Evolutionary conservation across 306 rosid genomes (phyloP), one percentile per base, ranked within the genome.

Genomic region (Hylodesmum podocarpum): DNA sequence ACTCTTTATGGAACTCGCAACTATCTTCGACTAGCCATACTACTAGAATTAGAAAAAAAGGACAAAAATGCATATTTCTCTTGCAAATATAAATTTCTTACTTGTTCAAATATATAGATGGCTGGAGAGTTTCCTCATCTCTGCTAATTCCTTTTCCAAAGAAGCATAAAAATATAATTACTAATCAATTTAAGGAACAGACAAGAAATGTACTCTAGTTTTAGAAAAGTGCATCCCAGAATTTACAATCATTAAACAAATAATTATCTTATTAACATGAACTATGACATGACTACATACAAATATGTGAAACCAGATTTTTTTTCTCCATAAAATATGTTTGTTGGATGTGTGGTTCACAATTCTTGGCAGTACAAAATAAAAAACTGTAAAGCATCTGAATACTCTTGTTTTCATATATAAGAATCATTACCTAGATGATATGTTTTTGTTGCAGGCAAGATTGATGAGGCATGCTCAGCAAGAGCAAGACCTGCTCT

Each of bases 401-500:
- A 41, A 46, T 78, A 62, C 46, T 27, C 22, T 76, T 25, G 7
- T 14, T 49, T 39, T 11, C 15, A 55, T 63, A 61, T 21, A 57
- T 31, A 67, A 53, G 57, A 18, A 73, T 71, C 81, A 87, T 76
- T 77, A 95, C 99, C 99, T 55, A 95, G 78, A 90, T 95, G 97
- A 77, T 92, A 95, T 1, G 89, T 87, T 82, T 84, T 95, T 65
- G 89, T 84, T 58, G 99, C 91, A 4, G 99, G 97, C 88, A 95
- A 82, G 79, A 95, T 66, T 6, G 93, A 84, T 2, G 92, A 73
- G 13, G 97, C 98, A 34, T 89, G 86, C 71, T 95, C 98, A 11
- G 91, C 92, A 72, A 95, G 93, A 70, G 93, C 97, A 66, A 90
- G 85, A 65, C 98, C 98, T 71, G 98, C 97, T 85, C 96, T 90